Percentiles rank a stretch among this genome's conserved stretches.
Evolutionary conservation across 768 basidiomycete species (phyloP).

Genomic region (Saitozyma sp.): DNA sequence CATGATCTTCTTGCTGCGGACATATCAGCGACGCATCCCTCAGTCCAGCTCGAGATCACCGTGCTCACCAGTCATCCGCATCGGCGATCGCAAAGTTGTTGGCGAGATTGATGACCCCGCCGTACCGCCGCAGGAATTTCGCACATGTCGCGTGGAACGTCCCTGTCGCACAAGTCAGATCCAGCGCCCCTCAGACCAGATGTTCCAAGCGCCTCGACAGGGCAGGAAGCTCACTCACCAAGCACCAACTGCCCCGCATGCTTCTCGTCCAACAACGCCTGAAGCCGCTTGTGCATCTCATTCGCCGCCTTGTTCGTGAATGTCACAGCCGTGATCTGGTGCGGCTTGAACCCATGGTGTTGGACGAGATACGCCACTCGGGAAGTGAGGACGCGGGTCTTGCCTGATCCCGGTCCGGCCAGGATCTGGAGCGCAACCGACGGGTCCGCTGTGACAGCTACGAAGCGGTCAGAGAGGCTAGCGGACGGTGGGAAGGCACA

Average conservation of each 20-base stretch:
- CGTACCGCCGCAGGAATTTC: slow-evolving; percentile 68
- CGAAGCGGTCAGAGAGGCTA: neutral
- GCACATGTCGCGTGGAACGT: slow-evolving; percentile 80
- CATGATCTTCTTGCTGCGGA: slow-evolving; percentile 67
- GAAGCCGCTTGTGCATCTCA: slow-evolving; percentile 75
- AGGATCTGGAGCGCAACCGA: slow-evolving; percentile 71
- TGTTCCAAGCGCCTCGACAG: neutral
- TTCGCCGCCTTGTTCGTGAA: slow-evolving; percentile 90
- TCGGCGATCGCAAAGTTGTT: slow-evolving; percentile 82
- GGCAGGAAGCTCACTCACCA: slow-evolving; percentile 44
- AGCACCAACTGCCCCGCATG: slow-evolving; percentile 59
- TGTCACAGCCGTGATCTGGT: slow-evolving; percentile 58
- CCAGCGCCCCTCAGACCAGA: neutral
- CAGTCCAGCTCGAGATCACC: neutral
- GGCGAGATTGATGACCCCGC: slow-evolving; percentile 61
- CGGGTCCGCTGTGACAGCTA: slow-evolving; percentile 70
- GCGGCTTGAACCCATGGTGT: slow-evolving; percentile 38
- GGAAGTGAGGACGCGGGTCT: slow-evolving; percentile 54
- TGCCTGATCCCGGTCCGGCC: slow-evolving; percentile 75
- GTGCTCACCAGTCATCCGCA: slow-evolving; percentile 69
- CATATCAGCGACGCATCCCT: slow-evolving; percentile 9
- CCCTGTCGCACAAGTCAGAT: slow-evolving; percentile 58
- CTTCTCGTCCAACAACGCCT: slow-evolving; percentile 66
- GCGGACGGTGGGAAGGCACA: neutral
- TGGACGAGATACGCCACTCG: slow-evolving; percentile 53